These are phyloP conservation scores for Byssothecium circinans DNA, from an alignment of 2,329 filamentous ascomycete species.

Conservation along the genomic window DNA sequence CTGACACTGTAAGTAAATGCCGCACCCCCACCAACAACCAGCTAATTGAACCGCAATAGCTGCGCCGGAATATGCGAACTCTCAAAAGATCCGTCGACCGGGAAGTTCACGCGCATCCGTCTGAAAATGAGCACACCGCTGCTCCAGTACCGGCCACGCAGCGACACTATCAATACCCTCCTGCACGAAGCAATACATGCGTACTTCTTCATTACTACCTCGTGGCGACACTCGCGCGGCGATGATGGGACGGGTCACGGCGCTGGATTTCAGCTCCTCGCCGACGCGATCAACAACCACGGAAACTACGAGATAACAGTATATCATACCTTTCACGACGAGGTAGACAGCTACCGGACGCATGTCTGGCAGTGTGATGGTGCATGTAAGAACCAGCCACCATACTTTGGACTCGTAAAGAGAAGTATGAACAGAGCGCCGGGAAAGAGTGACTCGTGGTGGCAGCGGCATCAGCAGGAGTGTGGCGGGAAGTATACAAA, in stretches of 20 bases:
- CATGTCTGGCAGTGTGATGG: slow-evolving; percentile 51
- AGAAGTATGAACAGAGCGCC: slow-evolving; percentile 51
- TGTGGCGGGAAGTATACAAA: slow-evolving; percentile 49
- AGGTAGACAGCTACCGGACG: slow-evolving; percentile 50
- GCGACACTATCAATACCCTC: slow-evolving; percentile 48
- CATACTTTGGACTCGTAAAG: slow-evolving; percentile 50
- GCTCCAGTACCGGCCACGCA: slow-evolving; percentile 48
- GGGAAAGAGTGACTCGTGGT: slow-evolving; percentile 48
- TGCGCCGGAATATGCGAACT: slow-evolving; percentile 52
- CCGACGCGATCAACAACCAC: slow-evolving; percentile 50
- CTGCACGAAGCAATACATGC: slow-evolving; percentile 51
- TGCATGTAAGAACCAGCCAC: slow-evolving; percentile 41
- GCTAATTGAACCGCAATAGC: slow-evolving; percentile 16
- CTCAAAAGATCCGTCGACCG: slow-evolving; percentile 40
- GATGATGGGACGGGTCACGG: slow-evolving; percentile 50
- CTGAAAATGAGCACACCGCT: slow-evolving; percentile 49
- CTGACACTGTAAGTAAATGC: slow-evolving; percentile 44
- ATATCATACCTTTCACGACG: slow-evolving; percentile 51
- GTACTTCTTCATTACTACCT: slow-evolving; percentile 51
- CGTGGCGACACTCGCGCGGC: slow-evolving; percentile 46
- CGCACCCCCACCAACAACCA: neutral
- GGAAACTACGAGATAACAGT: slow-evolving; percentile 46
- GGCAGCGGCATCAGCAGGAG: slow-evolving; percentile 42
- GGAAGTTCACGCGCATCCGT: slow-evolving; percentile 44
- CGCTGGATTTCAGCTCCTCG: slow-evolving; percentile 46